Evolutionary conservation across 257 asterid genomes (phyloP).

Genomic region (Handroanthus guayacan): DNA sequence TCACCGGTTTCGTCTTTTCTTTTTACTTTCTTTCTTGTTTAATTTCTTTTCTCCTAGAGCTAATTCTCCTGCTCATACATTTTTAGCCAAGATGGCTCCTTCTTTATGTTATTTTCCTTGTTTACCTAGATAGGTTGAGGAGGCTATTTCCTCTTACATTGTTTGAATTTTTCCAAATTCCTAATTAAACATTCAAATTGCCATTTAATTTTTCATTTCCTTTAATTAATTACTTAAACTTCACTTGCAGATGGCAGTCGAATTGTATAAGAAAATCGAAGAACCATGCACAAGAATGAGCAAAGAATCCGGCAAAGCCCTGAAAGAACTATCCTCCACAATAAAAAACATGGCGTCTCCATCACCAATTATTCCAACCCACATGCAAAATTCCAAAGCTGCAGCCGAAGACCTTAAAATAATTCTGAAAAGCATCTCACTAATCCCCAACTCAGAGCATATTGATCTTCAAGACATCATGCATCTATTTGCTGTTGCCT

Average conservation of each 20-base stretch:
- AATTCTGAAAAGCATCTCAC: slow-evolving; percentile 35
- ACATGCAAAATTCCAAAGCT: slow-evolving; percentile 37
- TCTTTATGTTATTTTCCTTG: no score
- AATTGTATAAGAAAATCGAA: slow-evolving; percentile 42
- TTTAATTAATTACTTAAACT: no score
- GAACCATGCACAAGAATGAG: slow-evolving; percentile 53
- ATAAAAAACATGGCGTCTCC: slow-evolving; percentile 52
- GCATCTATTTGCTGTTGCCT: slow-evolving; percentile 55
- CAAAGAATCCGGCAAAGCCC: slow-evolving; percentile 54
- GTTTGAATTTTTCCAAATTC: no score
- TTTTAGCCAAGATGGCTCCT: no score
- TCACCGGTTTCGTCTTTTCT: no score
- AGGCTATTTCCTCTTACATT: no score
- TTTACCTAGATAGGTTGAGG: no score
- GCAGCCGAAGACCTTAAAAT: slow-evolving; percentile 48
- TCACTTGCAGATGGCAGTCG: slow-evolving; percentile 45
- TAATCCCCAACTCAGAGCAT: slow-evolving; percentile 24
- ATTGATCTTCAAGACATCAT: slow-evolving; percentile 46
- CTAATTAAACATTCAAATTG: no score
- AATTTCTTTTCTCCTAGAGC: no score
- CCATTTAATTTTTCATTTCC: no score
- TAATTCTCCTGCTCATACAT: no score
- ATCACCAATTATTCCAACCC: slow-evolving; percentile 36
- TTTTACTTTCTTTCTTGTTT: no score
- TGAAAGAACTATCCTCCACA: slow-evolving; percentile 52